phyloP scores from a whole-genome alignment of 768 basidiomycete genomes.

The Chalciporus piperatus region DNA sequence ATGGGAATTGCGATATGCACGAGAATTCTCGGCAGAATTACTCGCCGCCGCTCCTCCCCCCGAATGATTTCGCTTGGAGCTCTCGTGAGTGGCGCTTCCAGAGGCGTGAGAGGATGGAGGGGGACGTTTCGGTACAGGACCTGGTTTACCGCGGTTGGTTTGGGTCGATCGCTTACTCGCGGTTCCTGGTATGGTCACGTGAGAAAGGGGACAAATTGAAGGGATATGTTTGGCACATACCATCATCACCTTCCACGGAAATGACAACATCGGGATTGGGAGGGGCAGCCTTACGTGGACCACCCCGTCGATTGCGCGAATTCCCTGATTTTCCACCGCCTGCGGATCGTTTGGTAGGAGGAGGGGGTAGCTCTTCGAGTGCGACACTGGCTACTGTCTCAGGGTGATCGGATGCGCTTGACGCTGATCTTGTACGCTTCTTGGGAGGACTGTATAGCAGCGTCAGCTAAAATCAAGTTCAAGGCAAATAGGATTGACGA shows the following conservation, averaged over 20 bases:
- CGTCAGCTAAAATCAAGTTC: slow-evolving; percentile 9
- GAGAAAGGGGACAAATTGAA: slow-evolving; percentile 22
- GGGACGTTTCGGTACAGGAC: slow-evolving; percentile 30
- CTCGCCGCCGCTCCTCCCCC: slow-evolving; percentile 34
- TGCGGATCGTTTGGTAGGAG: slow-evolving; percentile 31
- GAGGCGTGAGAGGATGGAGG: slow-evolving; percentile 30
- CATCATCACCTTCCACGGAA: slow-evolving; percentile 59
- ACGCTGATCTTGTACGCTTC: slow-evolving; percentile 77
- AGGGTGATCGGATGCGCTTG: slow-evolving; percentile 61
- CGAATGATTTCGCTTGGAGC: slow-evolving; percentile 48
- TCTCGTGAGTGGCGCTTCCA: slow-evolving; percentile 40
- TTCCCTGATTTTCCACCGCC: slow-evolving; percentile 23
- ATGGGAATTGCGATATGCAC: slow-evolving; percentile 76
- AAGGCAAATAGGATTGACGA: slow-evolving; percentile 26
- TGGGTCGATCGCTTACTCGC: slow-evolving; percentile 37
- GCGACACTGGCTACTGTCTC: slow-evolving; percentile 38
- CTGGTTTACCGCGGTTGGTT: slow-evolving; percentile 37
- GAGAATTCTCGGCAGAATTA: slow-evolving; percentile 47
- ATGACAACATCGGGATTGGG: slow-evolving; percentile 21
- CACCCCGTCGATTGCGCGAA: slow-evolving; percentile 32
- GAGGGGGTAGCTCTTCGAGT: slow-evolving; percentile 41
- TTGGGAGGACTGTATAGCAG: slow-evolving; percentile 41
- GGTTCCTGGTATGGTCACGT: slow-evolving; percentile 39
- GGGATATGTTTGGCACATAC: slow-evolving; percentile 37
- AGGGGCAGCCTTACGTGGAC: slow-evolving; percentile 25